A percentile compares a stretch with the other conserved stretches of the same genome.
Conservation (phyloP, 2,329 filamentous ascomycete genomes). For the Colletotrichum nymphaeae region DNA sequence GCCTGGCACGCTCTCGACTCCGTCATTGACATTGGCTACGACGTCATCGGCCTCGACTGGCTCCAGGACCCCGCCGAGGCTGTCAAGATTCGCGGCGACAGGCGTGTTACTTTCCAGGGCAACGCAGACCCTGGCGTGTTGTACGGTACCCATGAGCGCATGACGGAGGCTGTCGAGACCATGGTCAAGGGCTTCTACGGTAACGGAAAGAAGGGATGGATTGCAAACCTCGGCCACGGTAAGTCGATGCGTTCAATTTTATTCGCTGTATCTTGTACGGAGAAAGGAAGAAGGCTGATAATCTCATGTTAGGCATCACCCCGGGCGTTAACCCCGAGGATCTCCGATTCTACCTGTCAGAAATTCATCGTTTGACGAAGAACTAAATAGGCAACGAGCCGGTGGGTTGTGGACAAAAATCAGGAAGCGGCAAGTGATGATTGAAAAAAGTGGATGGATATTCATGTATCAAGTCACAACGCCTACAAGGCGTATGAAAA, state of each 20-base stretch:
- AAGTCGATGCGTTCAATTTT: conserved; percentile 47
- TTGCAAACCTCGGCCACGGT: conserved; percentile 96
- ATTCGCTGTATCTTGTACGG: not conserved
- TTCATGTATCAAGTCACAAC: not conserved
- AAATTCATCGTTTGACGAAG: conserved; percentile 80
- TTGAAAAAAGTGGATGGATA: not conserved
- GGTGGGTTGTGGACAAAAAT: not conserved
- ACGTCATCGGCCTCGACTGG: conserved; percentile 97
- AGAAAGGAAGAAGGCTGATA: not conserved
- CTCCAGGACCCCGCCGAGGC: conserved; percentile 89
- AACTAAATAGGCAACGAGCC: conserved; percentile 38
- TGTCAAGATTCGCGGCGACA: conserved; percentile 79
- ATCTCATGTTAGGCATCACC: conserved; percentile 77
- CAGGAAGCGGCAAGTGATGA: not conserved
- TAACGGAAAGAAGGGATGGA: conserved; percentile 87
- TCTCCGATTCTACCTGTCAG: conserved; percentile 92
- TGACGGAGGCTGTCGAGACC: conserved; percentile 82
- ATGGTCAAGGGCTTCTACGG: conserved; percentile 91
- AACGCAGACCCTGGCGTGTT: conserved; percentile 95
- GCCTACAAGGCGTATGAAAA: conserved; percentile 1
- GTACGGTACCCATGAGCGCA: conserved; percentile 85
- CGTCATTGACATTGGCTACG: conserved; percentile 88
- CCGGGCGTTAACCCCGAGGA: conserved; percentile 95
- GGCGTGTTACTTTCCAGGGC: conserved; percentile 85
- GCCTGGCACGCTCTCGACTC: conserved; percentile 95